Evolutionary conservation across 1,284 basidiomycete species (phyloP).

Genomic region (Cutaneotrichosporon sp.): DNA sequence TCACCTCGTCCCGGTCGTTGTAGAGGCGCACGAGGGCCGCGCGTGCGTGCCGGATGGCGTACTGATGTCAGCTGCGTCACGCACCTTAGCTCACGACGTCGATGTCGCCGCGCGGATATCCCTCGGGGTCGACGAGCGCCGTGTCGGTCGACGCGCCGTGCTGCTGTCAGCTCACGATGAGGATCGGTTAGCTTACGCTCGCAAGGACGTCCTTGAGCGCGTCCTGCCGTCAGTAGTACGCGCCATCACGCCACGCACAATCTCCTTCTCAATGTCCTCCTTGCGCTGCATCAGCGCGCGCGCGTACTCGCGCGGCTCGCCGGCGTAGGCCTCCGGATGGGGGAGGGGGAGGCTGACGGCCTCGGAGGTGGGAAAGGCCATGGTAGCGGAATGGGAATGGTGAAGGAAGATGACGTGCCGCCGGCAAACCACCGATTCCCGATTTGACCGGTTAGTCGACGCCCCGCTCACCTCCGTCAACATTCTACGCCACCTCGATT

Average conservation of each 20-base stretch:
- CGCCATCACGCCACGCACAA: constrained; percentile 34
- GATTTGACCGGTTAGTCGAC: not conserved
- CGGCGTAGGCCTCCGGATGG: constrained; percentile 45
- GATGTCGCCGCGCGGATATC: constrained; percentile 72
- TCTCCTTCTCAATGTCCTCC: constrained; percentile 51
- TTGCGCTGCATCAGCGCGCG: constrained; percentile 49
- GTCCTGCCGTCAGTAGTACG: constrained; percentile 27
- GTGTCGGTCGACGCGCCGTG: constrained; percentile 53
- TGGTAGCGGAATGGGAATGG: constrained; percentile 7
- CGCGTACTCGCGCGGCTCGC: constrained; percentile 49
- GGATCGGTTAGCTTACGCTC: no score
- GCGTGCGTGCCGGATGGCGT: constrained; percentile 70
- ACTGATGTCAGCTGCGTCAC: constrained; percentile 47
- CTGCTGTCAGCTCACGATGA: constrained; percentile 31
- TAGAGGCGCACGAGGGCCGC: constrained; percentile 56
- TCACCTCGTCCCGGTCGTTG: constrained; percentile 72
- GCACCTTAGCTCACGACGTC: constrained; percentile 60
- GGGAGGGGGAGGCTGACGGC: constrained; percentile 41
- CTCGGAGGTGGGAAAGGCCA: constrained; percentile 33
- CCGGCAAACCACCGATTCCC: constrained; percentile 13
- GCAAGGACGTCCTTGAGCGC: constrained; percentile 40
- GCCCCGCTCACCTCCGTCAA: not conserved
- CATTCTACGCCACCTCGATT: not conserved
- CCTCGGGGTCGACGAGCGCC: constrained; percentile 76
- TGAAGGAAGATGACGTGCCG: constrained; percentile 14